Evolutionary conservation across 2,329 filamentous ascomycete genomes (phyloP).

Genomic region (Pyrenophora seminiperda): DNA sequence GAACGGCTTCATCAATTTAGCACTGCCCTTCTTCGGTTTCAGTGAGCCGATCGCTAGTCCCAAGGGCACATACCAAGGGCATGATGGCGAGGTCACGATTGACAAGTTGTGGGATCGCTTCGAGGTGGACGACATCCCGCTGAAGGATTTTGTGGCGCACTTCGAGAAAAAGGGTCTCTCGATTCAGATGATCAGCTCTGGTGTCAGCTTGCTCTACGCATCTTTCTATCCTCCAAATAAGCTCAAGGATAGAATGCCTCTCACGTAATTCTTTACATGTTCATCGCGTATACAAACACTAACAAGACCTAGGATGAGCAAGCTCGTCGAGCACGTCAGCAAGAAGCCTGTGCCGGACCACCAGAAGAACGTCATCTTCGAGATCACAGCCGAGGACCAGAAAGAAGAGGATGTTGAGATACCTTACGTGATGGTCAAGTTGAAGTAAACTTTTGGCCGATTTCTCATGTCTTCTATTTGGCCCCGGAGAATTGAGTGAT

Average conservation of each 20-base stretch:
- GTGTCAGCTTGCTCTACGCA: conserved; percentile 91
- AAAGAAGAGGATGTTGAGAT: conserved; percentile 94
- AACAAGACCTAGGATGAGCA: conserved; percentile 70
- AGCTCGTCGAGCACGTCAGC: conserved; percentile 84
- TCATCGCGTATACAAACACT: conserved; percentile 11
- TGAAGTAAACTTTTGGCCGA: conserved; percentile 54
- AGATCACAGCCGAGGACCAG: conserved; percentile 86
- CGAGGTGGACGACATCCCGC: conserved; percentile 82
- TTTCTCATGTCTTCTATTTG: too few species aligned
- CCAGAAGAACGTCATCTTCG: conserved; percentile 95
- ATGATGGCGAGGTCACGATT: conserved; percentile 75
- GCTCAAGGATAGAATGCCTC: conserved; percentile 77
- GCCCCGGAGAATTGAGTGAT: background rate
- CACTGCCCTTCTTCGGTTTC: conserved; percentile 96
- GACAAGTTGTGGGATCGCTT: conserved; percentile 99
- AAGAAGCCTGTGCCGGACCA: conserved; percentile 91
- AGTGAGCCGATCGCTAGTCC: conserved; percentile 94
- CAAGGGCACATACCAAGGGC: conserved; percentile 86
- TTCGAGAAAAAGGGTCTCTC: conserved; percentile 80
- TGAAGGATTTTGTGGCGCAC: conserved; percentile 79
- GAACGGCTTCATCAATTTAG: conserved; percentile 97
- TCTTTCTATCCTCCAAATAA: conserved; percentile 85
- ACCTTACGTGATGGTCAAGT: conserved; percentile 91
- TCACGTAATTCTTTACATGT: conserved; percentile 61
- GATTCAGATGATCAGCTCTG: conserved; percentile 95